phyloP scores from a whole-genome alignment of 257 asterid species.

The Plantago major region DNA sequence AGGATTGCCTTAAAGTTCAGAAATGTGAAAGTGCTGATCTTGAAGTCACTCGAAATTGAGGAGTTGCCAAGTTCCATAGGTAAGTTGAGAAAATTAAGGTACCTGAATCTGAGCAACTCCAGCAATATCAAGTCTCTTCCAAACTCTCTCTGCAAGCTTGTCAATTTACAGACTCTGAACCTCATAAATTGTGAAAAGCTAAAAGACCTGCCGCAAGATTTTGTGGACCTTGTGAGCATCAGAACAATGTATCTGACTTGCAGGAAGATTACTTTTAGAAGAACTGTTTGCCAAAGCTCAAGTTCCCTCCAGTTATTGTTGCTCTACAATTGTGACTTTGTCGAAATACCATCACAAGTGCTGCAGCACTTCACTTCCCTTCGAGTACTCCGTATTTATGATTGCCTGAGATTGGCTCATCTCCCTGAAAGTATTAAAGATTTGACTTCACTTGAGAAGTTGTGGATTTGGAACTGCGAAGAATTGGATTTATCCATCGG shows the following conservation, averaged over 20 bases:
- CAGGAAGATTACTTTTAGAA: slow-evolving; percentile 25
- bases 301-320: slow-evolving; percentile 38
- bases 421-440: slow-evolving; percentile 33
- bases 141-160: slow-evolving; percentile 34
- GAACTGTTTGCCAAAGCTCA: slow-evolving; percentile 16
- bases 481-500: slow-evolving; percentile 34
- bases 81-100: slow-evolving; percentile 30
- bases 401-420: slow-evolving; percentile 37
- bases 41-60: slow-evolving; percentile 35
- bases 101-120: slow-evolving; percentile 32
- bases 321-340: slow-evolving; percentile 39
- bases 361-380: slow-evolving; percentile 30
- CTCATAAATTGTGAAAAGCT: slow-evolving; percentile 49
- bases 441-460: slow-evolving; percentile 41
- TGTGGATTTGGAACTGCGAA: slow-evolving; percentile 60
- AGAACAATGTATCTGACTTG: slow-evolving; percentile 44
- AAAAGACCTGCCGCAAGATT: slow-evolving; percentile 28
- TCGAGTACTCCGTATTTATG: slow-evolving; percentile 41
- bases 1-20: slow-evolving; percentile 22
- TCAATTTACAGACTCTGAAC: slow-evolving; percentile 41
- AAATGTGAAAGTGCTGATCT: slow-evolving; percentile 31
- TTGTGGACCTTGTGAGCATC: slow-evolving; percentile 25
- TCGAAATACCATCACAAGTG: slow-evolving; percentile 33
- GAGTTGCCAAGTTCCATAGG: slow-evolving; percentile 42
- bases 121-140: slow-evolving; percentile 35